phyloP scores from a whole-genome alignment of 441 rosid species.

The Flueggea neowawraea region DNA sequence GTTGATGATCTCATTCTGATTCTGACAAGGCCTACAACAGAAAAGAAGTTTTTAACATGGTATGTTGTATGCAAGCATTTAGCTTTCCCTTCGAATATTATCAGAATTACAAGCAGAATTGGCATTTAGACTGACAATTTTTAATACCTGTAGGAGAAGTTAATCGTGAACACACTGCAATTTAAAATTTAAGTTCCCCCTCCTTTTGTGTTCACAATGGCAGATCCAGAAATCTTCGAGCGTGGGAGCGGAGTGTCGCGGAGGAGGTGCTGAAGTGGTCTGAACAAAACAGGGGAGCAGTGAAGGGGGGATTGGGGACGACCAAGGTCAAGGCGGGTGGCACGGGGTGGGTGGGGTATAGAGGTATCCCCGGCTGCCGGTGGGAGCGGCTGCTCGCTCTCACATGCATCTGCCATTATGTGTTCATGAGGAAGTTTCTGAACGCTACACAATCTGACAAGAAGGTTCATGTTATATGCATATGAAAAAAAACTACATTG shows the following conservation, averaged over 20 bases:
- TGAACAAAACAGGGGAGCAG: too few species aligned
- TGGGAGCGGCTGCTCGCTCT: too few species aligned
- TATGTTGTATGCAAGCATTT: constrained; percentile 12
- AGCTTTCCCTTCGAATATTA: not conserved
- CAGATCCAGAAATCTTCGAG: too few species aligned
- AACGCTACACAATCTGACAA: constrained; percentile 87
- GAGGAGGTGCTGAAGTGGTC: too few species aligned
- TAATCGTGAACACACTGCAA: constrained; percentile 67
- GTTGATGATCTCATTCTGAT: constrained; percentile 77
- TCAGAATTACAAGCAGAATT: not conserved
- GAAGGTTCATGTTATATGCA: constrained; percentile 38
- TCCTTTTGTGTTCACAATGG: too few species aligned
- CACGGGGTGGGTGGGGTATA: too few species aligned
- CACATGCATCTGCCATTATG: too few species aligned
- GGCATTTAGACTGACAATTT: not conserved
- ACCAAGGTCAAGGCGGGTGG: too few species aligned
- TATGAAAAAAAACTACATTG: not conserved
- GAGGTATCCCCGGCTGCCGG: too few species aligned
- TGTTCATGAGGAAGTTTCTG: constrained; percentile 78
- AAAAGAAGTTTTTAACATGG: constrained; percentile 82
- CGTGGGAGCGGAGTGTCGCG: too few species aligned
- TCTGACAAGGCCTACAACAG: constrained; percentile 86
- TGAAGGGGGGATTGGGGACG: too few species aligned
- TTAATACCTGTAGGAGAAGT: constrained; percentile 62
- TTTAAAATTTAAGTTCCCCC: constrained; percentile 85